Evolutionary conservation across 306 rosid species (phyloP), one percentile per base, ranked within the genome.

Genomic region (Prunus davidiana): DNA sequence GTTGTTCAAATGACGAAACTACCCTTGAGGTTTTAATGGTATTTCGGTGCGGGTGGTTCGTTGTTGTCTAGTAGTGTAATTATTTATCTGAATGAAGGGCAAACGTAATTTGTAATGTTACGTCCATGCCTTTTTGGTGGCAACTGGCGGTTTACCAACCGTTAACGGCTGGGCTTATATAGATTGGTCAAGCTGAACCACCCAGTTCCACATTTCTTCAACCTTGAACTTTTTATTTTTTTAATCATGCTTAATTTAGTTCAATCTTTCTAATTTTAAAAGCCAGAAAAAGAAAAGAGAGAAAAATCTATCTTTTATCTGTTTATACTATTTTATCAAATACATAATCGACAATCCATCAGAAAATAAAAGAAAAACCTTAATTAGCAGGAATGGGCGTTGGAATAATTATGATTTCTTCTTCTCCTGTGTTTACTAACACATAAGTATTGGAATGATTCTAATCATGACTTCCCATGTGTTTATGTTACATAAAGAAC

Each of bases 111-210:
- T 14, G 57, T 5, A 11, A 8, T 27, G 58, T 46, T 22, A 24
- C n/a, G 32, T 45, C 13, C 50, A 4, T 54, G 52, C 18, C 67
- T 73, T 45, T 73, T 57, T 61, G 77, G 77, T 60, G 70, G 70
- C 60, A 9, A 74, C 32, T 47, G 62, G 63, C 78, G 63, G 64
- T 38, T 67, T 3, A 54, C 79, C 66, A 24, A 66, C 18, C 73
- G 66, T 20, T 54, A 54, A 76, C 65, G 79, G 66, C 73, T 34
- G 72, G 45, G 34, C 41, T 3, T 5, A 0, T 14, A 46, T 56
- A 2, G 74, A 30, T 9, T 19, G 27, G 46, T 27, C 30, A 27
- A 60, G 69, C 30, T 45, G 30, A 19, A 61, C 69, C 77, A 61
- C 34, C 32, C 57, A 12, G 65, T 51, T 32, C 38, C 43, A 12